These are phyloP conservation scores for Chalciporus piperatoides DNA, from an alignment of 1,284 basidiomycete genomes.

Conservation along the genomic window DNA sequence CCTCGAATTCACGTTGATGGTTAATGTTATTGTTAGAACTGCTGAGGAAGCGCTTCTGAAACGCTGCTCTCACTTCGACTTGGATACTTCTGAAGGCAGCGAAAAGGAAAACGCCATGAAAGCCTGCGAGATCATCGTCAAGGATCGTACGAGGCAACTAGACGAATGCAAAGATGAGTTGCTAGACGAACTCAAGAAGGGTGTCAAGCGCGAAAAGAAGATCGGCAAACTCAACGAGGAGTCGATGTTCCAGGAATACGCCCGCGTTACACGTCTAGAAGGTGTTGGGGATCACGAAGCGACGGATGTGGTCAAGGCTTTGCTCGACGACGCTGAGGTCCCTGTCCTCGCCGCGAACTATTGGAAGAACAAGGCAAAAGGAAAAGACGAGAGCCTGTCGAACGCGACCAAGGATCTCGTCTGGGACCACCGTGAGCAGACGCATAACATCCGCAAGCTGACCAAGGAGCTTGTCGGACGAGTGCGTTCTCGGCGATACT, in stretches of 20 bases:
- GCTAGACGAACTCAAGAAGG: constrained; percentile 59
- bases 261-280: constrained; percentile 62
- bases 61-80: constrained; percentile 90
- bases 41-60: constrained; percentile 91
- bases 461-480: constrained; percentile 87
- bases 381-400: constrained; percentile 52
- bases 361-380: constrained; percentile 46
- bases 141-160: constrained; percentile 76
- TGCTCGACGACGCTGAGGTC: constrained; percentile 66
- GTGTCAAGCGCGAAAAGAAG: constrained; percentile 63
- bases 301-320: constrained; percentile 51
- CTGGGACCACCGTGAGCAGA: constrained; percentile 84
- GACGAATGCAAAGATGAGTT: constrained; percentile 78
- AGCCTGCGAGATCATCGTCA: constrained; percentile 88
- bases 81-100: constrained; percentile 56
- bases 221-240: constrained; percentile 64
- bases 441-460: constrained; percentile 78
- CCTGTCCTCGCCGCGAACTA: constrained; percentile 38
- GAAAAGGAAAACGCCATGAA: constrained; percentile 72
- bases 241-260: constrained; percentile 75
- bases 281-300: constrained; percentile 77
- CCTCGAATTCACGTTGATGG: constrained; percentile 5
- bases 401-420: constrained; percentile 58
- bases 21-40: constrained; percentile 44
- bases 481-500: constrained; percentile 85